Conservation (phyloP, 129 eudicot genomes). For the Helichrysum umbraculigerum region DNA sequence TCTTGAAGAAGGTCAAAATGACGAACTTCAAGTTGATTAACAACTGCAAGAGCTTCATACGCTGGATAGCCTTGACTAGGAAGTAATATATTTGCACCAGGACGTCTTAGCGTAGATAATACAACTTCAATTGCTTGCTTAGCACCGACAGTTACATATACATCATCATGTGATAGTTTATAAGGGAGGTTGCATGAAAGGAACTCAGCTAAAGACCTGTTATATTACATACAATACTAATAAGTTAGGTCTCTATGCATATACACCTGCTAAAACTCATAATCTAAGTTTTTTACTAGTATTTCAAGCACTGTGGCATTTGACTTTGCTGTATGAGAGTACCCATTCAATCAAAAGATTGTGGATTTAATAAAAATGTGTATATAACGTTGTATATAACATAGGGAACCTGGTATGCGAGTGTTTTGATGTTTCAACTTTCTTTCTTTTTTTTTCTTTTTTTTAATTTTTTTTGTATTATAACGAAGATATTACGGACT, state of each 20-base stretch:
- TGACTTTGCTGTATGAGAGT: too few species aligned
- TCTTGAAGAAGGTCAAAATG: slow-evolving; percentile 42
- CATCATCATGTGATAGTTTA: slow-evolving; percentile 35
- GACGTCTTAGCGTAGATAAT: slow-evolving; percentile 26
- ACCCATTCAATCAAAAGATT: too few species aligned
- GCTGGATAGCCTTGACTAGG: slow-evolving; percentile 44
- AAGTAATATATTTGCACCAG: slow-evolving; percentile 41
- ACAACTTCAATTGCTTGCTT: slow-evolving; percentile 41
- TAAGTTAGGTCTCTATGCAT: neutral
- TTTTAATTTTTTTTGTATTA: too few species aligned
- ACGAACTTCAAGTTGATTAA: slow-evolving; percentile 34
- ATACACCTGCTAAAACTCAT: neutral
- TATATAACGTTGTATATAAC: too few species aligned
- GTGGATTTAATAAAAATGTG: too few species aligned
- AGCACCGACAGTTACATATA: slow-evolving; percentile 37
- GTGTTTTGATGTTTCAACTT: too few species aligned
- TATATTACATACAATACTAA: neutral
- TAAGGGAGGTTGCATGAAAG: slow-evolving; percentile 38
- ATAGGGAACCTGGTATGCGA: too few species aligned
- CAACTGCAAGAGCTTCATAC: slow-evolving; percentile 32
- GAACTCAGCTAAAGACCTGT: slow-evolving; percentile 36
- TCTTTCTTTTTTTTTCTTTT: too few species aligned
- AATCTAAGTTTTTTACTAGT: too few species aligned
- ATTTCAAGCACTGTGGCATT: too few species aligned
- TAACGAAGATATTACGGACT: too few species aligned